phyloP scores from a whole-genome alignment of 2,329 filamentous ascomycete genomes.

The Leptographium radiaticola region DNA sequence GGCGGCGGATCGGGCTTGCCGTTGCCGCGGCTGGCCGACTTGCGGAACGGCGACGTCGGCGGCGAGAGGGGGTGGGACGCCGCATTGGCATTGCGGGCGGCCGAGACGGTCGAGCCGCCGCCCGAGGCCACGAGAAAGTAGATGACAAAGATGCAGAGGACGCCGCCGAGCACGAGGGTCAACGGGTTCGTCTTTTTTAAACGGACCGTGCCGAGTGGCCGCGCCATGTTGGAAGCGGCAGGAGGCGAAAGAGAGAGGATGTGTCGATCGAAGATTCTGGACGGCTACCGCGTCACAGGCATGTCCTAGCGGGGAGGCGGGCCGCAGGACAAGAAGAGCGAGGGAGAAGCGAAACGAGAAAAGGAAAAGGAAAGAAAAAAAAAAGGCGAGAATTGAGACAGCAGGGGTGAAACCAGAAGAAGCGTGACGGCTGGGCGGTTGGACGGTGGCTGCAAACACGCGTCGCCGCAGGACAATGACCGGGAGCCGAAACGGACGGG shows the following conservation, averaged over 20 bases:
- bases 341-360: not conserved
- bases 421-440: no score
- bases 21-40: constrained; percentile 39
- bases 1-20: constrained; percentile 44
- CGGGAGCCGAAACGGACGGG: not conserved
- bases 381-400: not conserved
- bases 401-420: no score
- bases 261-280: not conserved
- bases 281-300: not conserved
- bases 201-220: constrained; percentile 51
- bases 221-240: constrained; percentile 28
- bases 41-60: constrained; percentile 61
- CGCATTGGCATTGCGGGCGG: constrained; percentile 28
- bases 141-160: constrained; percentile 61
- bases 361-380: not conserved
- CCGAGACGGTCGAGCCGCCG: constrained; percentile 14
- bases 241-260: not conserved
- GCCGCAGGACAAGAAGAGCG: not conserved
- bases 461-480: no score
- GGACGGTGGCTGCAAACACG: no score
- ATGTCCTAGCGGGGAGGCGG: not conserved
- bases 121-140: constrained; percentile 44
- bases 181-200: constrained; percentile 70
- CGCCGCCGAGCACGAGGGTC: constrained; percentile 57
- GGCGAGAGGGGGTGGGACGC: constrained; percentile 61